Conservation (phyloP, 345 rosid genomes). For the Arabidopsis suecica region DNA sequence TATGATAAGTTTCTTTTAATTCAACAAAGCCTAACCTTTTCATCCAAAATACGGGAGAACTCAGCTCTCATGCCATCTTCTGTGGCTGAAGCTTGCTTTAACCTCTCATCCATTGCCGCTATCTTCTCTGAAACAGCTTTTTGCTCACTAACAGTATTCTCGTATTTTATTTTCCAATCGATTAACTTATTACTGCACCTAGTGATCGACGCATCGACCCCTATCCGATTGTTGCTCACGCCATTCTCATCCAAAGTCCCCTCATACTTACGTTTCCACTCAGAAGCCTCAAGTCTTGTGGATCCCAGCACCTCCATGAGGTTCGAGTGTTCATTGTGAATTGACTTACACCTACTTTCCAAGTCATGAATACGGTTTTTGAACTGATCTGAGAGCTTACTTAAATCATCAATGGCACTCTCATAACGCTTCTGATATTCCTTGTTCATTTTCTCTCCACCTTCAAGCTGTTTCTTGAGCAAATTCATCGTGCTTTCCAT, state of each 20-base stretch:
- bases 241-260: slow-evolving; percentile 44
- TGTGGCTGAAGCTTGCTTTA: slow-evolving; percentile 34
- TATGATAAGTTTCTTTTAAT: slow-evolving; percentile 4
- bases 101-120: slow-evolving; percentile 38
- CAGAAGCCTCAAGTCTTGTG: slow-evolving; percentile 51
- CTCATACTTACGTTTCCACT: slow-evolving; percentile 54
- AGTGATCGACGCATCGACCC: slow-evolving; percentile 23
- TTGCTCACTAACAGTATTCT: slow-evolving; percentile 44
- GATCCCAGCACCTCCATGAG: slow-evolving; percentile 50
- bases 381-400: slow-evolving; percentile 53
- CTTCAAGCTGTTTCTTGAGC: slow-evolving; percentile 55
- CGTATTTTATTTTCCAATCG: slow-evolving; percentile 55
- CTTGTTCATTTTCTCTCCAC: slow-evolving; percentile 50
- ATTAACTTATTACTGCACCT: slow-evolving; percentile 32
- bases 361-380: slow-evolving; percentile 47
- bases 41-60: slow-evolving; percentile 45
- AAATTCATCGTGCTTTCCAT: slow-evolving; percentile 47
- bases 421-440: slow-evolving; percentile 51
- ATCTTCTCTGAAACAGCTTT: slow-evolving; percentile 45
- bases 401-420: slow-evolving; percentile 53
- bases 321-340: slow-evolving; percentile 51
- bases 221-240: slow-evolving; percentile 22
- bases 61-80: slow-evolving; percentile 45
- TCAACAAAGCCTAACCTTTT: slow-evolving; percentile 44
- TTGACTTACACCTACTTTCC: slow-evolving; percentile 45